Base-by-base conservation (phyloP, 139 green algal species). In the Haematococcus sp. region DNA sequence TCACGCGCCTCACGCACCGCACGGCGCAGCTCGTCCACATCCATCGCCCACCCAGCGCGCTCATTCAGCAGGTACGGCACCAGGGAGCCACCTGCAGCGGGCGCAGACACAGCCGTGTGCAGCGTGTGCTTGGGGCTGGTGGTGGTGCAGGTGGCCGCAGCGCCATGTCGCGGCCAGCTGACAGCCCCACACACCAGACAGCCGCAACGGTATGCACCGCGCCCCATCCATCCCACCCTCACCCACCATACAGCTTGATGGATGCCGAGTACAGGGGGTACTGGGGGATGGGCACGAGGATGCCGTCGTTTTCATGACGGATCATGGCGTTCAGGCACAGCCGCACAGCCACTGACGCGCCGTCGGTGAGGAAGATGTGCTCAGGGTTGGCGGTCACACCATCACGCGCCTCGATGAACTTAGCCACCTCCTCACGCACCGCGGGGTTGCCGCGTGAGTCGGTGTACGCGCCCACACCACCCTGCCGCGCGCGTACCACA, bases 261-360 rank as follows among this genome's bases (percentile, higher is more conserved):
- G 88, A 92, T 0, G 93, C 93, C 16, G 82, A 92, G 81, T 97
- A 97, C 3, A 97, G 82, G 0, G 93, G 93, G 81, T 97, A 97
- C 85, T 97, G 92, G 16, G 92, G 92, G 70, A 97, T 93, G 49
- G 90, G 90, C 49, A 91, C 83, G 73, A 95, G 63, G 52, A 95
- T 81, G 58, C 80, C 76, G 77, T 92, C 86, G 32, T 87, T 80
- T 17, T 83, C 66, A 69, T 86, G 75, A 13, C 84, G 72, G 76
- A 94, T 91, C 25, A 91, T 70, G 33, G 86, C 84, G 51, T 91
- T 88, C 15, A 93, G 79, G 73, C 70, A 86, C 69, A 92, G 78
- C 11, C 90, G 86, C 64, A 95, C 89, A 22, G 81, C 88, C 64
- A 91, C 86, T 61, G 75, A 89, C 27, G 93, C 93, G 27, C 93